Conservation (phyloP, 2,329 filamentous ascomycete genomes). For the Fusarium nodosum region DNA sequence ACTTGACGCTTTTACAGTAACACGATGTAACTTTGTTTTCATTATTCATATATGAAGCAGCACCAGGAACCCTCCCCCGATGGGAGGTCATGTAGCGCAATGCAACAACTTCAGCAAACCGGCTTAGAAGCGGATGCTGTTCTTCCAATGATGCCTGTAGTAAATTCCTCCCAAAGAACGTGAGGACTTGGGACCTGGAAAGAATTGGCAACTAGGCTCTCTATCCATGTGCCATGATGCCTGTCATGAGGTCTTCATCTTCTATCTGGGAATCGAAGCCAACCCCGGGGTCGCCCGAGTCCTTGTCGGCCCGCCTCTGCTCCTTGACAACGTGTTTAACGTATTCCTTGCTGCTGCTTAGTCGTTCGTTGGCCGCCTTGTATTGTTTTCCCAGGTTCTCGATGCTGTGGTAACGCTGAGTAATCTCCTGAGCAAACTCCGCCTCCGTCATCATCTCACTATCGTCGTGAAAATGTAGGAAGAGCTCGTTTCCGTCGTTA, state of each 20-base stretch:
- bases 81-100: background rate
- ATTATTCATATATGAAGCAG: slow-evolving; percentile 22
- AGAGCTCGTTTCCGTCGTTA: slow-evolving; percentile 58
- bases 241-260: slow-evolving; percentile 73
- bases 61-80: background rate
- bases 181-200: no score
- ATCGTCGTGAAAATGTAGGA: slow-evolving; percentile 65
- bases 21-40: slow-evolving; percentile 25
- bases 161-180: background rate
- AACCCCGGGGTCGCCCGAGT: slow-evolving; percentile 53
- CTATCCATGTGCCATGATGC: slow-evolving; percentile 50
- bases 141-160: background rate
- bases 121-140: background rate
- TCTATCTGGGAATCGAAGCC: slow-evolving; percentile 65
- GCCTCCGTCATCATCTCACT: slow-evolving; percentile 62
- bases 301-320: slow-evolving; percentile 62
- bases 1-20: slow-evolving; percentile 11
- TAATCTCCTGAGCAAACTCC: slow-evolving; percentile 64
- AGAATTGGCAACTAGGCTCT: background rate
- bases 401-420: slow-evolving; percentile 58
- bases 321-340: slow-evolving; percentile 63
- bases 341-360: slow-evolving; percentile 70
- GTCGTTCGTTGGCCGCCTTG: slow-evolving; percentile 65
- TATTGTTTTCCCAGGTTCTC: slow-evolving; percentile 63
- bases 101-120: background rate